Evolutionary conservation across 352 stramenopile species (phyloP).

Genomic region (Salisapilia sapeloensis): DNA sequence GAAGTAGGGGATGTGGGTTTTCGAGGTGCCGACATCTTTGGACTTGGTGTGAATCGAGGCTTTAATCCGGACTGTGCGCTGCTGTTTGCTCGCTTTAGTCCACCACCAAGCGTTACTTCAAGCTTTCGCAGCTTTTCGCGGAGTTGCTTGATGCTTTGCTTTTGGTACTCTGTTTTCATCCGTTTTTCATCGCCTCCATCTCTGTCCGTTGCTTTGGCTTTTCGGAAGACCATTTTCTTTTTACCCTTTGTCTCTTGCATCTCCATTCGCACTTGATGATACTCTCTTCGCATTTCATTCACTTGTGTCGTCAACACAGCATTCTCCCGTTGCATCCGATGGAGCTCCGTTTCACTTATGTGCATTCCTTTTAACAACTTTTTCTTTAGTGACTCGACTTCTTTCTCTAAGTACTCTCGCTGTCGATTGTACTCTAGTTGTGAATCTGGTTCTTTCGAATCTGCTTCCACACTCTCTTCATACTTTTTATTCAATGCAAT

Average conservation of each 20-base stretch:
- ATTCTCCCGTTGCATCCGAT: constrained; percentile 70
- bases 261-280: constrained; percentile 61
- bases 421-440: constrained; percentile 85
- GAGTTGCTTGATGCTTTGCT: constrained; percentile 1
- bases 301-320: constrained; percentile 64
- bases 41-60: too few relatives aligned
- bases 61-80: too few relatives aligned
- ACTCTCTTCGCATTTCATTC: constrained; percentile 69
- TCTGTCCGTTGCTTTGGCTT: constrained; percentile 1
- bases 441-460: constrained; percentile 80
- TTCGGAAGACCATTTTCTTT: constrained; percentile 27
- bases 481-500: constrained; percentile 81
- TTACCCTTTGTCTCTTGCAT: constrained; percentile 34
- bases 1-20: too few relatives aligned
- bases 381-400: constrained; percentile 78
- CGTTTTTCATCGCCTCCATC: constrained; percentile 1
- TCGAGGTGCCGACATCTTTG: too few relatives aligned
- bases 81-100: constrained; percentile 2
- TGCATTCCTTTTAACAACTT: constrained; percentile 81
- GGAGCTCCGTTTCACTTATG: constrained; percentile 66
- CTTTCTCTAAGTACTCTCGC: constrained; percentile 84
- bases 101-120: background rate
- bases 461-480: constrained; percentile 42
- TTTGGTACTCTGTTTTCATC: too few relatives aligned
- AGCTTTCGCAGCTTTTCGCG: background rate